Evolutionary conservation across 345 rosid species (phyloP).

Genomic region (Gynandropsis gynandra): DNA sequence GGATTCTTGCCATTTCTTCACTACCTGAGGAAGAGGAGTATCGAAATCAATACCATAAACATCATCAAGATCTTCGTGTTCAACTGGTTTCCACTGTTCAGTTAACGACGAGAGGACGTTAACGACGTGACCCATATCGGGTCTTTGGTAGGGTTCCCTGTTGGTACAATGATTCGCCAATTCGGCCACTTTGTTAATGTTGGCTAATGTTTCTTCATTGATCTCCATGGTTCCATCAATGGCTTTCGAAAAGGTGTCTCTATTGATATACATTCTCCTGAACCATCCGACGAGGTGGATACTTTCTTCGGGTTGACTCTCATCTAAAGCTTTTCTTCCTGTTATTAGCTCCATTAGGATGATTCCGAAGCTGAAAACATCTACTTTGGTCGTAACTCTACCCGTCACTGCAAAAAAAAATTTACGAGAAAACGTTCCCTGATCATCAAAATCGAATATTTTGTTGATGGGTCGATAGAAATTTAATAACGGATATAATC

Average conservation of each 20-base stretch:
- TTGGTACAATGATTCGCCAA: conserved; percentile 60
- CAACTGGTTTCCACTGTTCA: conserved; percentile 54
- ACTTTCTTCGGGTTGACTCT: conserved; percentile 49
- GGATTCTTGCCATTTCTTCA: conserved; percentile 47
- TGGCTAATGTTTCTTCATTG: conserved; percentile 43
- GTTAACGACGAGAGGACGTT: conserved; percentile 55
- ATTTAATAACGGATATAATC: too few relatives aligned
- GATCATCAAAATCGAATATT: too few relatives aligned
- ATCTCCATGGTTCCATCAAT: conserved; percentile 45
- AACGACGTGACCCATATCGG: conserved; percentile 70
- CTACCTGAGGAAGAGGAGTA: conserved; percentile 42
- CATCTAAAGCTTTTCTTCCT: conserved; percentile 66
- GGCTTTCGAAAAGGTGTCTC: conserved; percentile 35
- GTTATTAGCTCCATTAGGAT: conserved; percentile 75
- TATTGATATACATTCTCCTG: conserved; percentile 48
- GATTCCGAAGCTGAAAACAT: conserved; percentile 82
- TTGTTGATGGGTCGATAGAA: too few relatives aligned
- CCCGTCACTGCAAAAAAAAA: conserved; percentile 86
- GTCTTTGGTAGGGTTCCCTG: conserved; percentile 67
- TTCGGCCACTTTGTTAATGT: conserved; percentile 53
- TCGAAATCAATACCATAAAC: conserved; percentile 41
- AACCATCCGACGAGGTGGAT: conserved; percentile 67
- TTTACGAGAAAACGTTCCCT: too few relatives aligned
- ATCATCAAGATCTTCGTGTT: conserved; percentile 38
- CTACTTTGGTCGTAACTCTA: conserved; percentile 76